Evolutionary conservation across 805 yeast genomes (phyloP).

Genomic region (Candida nonsorbophila): DNA sequence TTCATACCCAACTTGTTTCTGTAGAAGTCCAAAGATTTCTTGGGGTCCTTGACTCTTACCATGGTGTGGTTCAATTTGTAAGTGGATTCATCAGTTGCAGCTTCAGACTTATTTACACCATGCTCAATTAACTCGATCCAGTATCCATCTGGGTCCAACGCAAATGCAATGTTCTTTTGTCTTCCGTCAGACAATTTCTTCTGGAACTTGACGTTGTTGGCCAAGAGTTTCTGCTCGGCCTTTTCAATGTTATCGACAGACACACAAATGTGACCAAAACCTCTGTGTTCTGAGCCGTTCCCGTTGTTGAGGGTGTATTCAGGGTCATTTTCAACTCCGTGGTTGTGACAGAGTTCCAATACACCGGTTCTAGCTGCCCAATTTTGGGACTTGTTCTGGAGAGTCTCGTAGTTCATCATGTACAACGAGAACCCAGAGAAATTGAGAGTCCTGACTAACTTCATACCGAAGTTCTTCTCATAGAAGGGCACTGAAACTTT

Average conservation of each 20-base stretch:
- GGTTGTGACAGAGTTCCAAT: slow-evolving; percentile 77
- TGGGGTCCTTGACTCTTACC: slow-evolving; percentile 88
- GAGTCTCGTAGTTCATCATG: slow-evolving; percentile 56
- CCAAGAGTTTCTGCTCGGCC: slow-evolving; percentile 54
- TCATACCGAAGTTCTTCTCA: slow-evolving; percentile 68
- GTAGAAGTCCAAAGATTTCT: slow-evolving; percentile 72
- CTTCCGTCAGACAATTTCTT: slow-evolving; percentile 87
- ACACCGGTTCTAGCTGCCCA: slow-evolving; percentile 59
- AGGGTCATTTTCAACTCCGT: slow-evolving; percentile 61
- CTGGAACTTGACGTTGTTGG: slow-evolving; percentile 66
- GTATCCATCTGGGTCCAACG: slow-evolving; percentile 92
- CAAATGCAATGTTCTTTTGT: slow-evolving; percentile 90
- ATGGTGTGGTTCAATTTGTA: slow-evolving; percentile 79
- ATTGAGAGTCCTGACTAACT: slow-evolving; percentile 47
- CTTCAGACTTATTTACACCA: slow-evolving; percentile 36
- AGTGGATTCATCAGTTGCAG: slow-evolving; percentile 30
- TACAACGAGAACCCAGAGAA: slow-evolving; percentile 60
- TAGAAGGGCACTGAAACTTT: slow-evolving; percentile 69
- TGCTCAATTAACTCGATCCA: slow-evolving; percentile 88
- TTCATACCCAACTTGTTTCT: slow-evolving; percentile 77
- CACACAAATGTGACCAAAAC: slow-evolving; percentile 92
- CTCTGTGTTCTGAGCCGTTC: slow-evolving; percentile 76
- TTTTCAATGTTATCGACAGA: slow-evolving; percentile 74
- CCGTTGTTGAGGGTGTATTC: slow-evolving; percentile 68
- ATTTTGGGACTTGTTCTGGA: slow-evolving; percentile 27